Evolutionary conservation across 1,284 basidiomycete genomes (phyloP).

Genomic region (Rhodotorula sp.): DNA sequence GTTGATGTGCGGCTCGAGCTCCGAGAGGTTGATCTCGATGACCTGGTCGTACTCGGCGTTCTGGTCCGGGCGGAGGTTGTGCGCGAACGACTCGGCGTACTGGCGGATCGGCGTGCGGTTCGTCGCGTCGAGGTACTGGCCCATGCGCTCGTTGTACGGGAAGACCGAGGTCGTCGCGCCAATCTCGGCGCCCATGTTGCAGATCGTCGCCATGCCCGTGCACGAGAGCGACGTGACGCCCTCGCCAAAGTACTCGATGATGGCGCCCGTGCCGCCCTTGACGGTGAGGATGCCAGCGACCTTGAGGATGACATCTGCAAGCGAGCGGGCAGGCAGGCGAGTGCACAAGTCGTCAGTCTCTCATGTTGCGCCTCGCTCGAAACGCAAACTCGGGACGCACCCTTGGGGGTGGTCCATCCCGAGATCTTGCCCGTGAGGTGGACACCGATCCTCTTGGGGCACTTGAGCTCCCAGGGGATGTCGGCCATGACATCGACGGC

Average conservation of each 20-base stretch:
- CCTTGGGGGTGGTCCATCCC: slow-evolving; percentile 98
- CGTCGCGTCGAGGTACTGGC: slow-evolving; percentile 87
- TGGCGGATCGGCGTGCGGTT: slow-evolving; percentile 83
- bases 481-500: slow-evolving; percentile 98
- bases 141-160: slow-evolving; percentile 97
- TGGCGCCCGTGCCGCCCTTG: slow-evolving; percentile 96
- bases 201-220: slow-evolving; percentile 99
- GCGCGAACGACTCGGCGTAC: slow-evolving; percentile 84
- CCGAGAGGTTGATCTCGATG: slow-evolving; percentile 91
- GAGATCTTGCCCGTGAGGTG: slow-evolving; percentile 91
- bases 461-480: slow-evolving; percentile 98
- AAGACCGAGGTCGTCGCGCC: slow-evolving; percentile 98
- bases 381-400: slow-evolving; percentile 52
- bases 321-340: background rate
- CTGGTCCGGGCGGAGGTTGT: slow-evolving; percentile 89
- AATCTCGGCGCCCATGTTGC: slow-evolving; percentile 99
- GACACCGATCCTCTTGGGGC: slow-evolving; percentile 97
- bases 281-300: slow-evolving; percentile 96
- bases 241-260: slow-evolving; percentile 89
- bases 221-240: slow-evolving; percentile 95
- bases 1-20: slow-evolving; percentile 99
- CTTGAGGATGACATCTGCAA: slow-evolving; percentile 87
- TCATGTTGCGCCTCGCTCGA: no score
- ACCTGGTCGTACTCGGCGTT: slow-evolving; percentile 90
- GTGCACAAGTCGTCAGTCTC: no score